Evolutionary conservation across 108 stramenopile species (phyloP).

Genomic region (Cyclotella sp.): DNA sequence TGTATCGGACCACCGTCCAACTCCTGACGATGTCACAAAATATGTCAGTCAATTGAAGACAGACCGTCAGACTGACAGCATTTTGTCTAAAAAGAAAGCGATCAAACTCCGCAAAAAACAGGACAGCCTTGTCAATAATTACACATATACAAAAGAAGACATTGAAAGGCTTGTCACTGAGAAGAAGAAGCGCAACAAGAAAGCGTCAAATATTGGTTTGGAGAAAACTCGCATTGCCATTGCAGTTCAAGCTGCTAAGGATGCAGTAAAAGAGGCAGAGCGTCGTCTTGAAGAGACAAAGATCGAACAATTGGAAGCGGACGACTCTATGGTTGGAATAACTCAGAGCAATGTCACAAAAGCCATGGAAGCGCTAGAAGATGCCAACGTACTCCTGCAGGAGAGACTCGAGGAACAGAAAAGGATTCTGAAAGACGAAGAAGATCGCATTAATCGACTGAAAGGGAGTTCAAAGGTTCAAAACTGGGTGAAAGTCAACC

Average conservation of each 20-base stretch:
- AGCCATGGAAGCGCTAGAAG: slow-evolving; percentile 50
- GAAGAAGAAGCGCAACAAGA: slow-evolving; percentile 73
- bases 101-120: slow-evolving; percentile 75
- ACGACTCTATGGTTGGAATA: slow-evolving; percentile 37
- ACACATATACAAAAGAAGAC: slow-evolving; percentile 84
- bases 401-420: slow-evolving; percentile 60
- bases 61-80: slow-evolving; percentile 44
- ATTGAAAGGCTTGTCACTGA: slow-evolving; percentile 72
- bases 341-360: slow-evolving; percentile 40
- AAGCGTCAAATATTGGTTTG: slow-evolving; percentile 69
- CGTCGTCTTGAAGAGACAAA: slow-evolving; percentile 64
- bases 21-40: slow-evolving; percentile 69
- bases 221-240: slow-evolving; percentile 81
- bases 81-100: slow-evolving; percentile 72
- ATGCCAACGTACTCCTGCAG: slow-evolving; percentile 59
- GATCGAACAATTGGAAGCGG: slow-evolving; percentile 51
- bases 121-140: slow-evolving; percentile 82
- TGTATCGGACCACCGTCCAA: slow-evolving; percentile 77
- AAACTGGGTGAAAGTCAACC: slow-evolving; percentile 89
- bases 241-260: slow-evolving; percentile 77
- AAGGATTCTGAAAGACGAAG: slow-evolving; percentile 53
- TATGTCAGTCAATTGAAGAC: slow-evolving; percentile 70
- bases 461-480: slow-evolving; percentile 62
- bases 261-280: slow-evolving; percentile 56
- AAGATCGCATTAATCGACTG: slow-evolving; percentile 63